Base-by-base conservation (phyloP, 2,329 filamentous ascomycete genomes). In the Aspergillus sp. region DNA sequence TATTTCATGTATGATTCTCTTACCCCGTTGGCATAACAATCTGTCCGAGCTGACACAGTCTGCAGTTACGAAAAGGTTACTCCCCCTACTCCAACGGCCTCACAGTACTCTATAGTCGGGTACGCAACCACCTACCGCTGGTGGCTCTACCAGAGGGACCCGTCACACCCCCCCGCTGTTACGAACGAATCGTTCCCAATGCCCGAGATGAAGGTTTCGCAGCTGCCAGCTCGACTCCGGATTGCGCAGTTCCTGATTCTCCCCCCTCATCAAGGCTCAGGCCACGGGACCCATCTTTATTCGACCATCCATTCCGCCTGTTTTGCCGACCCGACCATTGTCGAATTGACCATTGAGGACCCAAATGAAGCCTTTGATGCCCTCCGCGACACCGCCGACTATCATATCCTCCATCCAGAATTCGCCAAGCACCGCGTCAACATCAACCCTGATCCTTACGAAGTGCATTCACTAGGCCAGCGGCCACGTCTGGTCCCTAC, bases 201-300 rank as follows among this genome's bases (percentile, higher is more conserved):
- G 37, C 55, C 43, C 49, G 63, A 56, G 32, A 52, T 69, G 29
- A 52, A 60, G n/a, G 66, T 80, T 42, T 57, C 73, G 4, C 64
- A 79, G 30, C 70, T 88, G 2, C 81, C 84, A 8, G 82, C 80
- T 47, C 78, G 89, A 24, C 77, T 85, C 38, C 75, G 93, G 27
- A 84, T 98, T 43, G 93, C 89, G 0, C 91, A 98, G 57, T 96
- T 96, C 59, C 54, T 98, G 39, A 80, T 98, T 41, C 69, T 98
- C 8, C 88, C 88, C 2, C 82, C 86, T 4, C 93, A 86, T 58
- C 88, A 95, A 55, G 72, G 75, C 40, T 75, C 78, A 40, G 86
- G 86, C 11, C 78, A 89, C 30, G 91, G 89, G 22, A 73, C 78
- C 8, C 71, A 76, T 26, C 75, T 98, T 24, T 98, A 96, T 67